phyloP scores from a whole-genome alignment of 192 early-diverging fungal species.

The Gryganskiella cystojenkinii region DNA sequence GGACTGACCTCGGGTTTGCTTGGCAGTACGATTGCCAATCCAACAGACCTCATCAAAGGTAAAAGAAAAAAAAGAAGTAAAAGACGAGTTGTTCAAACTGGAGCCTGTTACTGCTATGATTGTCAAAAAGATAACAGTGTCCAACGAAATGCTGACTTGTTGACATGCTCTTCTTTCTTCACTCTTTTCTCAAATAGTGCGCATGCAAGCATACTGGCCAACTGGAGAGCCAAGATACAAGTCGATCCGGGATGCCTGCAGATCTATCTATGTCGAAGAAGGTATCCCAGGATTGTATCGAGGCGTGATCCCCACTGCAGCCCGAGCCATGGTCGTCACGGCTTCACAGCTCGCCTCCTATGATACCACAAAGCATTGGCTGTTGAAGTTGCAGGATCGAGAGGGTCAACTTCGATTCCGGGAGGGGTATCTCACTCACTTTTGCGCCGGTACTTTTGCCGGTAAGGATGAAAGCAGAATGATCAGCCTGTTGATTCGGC shows the following conservation, averaged over 20 bases:
- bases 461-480: slow-evolving; percentile 17
- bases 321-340: slow-evolving; percentile 59
- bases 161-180: too few species aligned
- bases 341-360: slow-evolving; percentile 62
- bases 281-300: slow-evolving; percentile 56
- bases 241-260: slow-evolving; percentile 34
- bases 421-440: slow-evolving; percentile 55
- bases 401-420: slow-evolving; percentile 17
- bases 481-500: too few species aligned
- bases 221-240: slow-evolving; percentile 45
- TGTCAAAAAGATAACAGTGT: too few species aligned
- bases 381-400: slow-evolving; percentile 28
- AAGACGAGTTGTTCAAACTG: too few species aligned
- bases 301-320: slow-evolving; percentile 59
- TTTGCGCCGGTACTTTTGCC: slow-evolving; percentile 52
- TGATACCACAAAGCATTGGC: slow-evolving; percentile 60
- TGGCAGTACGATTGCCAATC: slow-evolving; percentile 52
- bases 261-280: slow-evolving; percentile 43
- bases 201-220: slow-evolving; percentile 51
- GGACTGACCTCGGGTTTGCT: slow-evolving; percentile 51
- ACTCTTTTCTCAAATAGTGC: slow-evolving; percentile 18
- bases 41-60: slow-evolving; percentile 56
- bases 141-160: too few species aligned
- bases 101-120: too few species aligned
- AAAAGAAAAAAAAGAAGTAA: too few species aligned